Evolutionary conservation across 169 alveolate species (phyloP).

Genomic region (Cryptosporidium parvum): DNA sequence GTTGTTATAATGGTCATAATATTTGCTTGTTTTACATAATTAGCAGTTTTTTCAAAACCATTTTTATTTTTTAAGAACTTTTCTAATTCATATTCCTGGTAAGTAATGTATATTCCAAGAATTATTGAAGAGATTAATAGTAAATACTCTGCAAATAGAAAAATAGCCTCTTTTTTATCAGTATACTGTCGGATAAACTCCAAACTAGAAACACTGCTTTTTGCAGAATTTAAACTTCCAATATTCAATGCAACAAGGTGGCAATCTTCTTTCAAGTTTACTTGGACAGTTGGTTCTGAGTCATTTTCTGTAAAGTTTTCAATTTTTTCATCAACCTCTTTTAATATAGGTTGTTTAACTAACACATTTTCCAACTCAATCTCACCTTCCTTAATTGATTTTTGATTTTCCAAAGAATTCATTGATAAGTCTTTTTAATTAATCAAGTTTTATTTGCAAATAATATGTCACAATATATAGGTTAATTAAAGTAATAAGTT

Average conservation of each 20-base stretch:
- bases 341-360: not conserved
- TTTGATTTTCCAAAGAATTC: not conserved
- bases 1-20: conserved; percentile 19
- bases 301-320: not conserved
- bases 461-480: not conserved
- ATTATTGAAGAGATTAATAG: not conserved
- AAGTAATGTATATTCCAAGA: conserved; percentile 25
- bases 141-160: conserved; percentile 14
- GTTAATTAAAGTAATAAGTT: too few species aligned
- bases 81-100: not conserved
- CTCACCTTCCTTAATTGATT: not conserved
- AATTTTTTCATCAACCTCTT: not conserved
- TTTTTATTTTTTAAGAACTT: not conserved
- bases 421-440: not conserved
- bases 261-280: not conserved
- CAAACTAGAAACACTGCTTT: not conserved
- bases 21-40: not conserved
- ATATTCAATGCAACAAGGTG: not conserved
- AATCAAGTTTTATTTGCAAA: not conserved
- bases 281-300: not conserved
- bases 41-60: not conserved
- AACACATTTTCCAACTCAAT: not conserved
- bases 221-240: not conserved
- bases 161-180: conserved; percentile 7
- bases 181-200: conserved; percentile 8